Percentiles rank a stretch among this genome's conserved stretches.
Conservation (phyloP, 225 moss, liverwort and hornwort species). For the Thuidium tamariscinum region DNA sequence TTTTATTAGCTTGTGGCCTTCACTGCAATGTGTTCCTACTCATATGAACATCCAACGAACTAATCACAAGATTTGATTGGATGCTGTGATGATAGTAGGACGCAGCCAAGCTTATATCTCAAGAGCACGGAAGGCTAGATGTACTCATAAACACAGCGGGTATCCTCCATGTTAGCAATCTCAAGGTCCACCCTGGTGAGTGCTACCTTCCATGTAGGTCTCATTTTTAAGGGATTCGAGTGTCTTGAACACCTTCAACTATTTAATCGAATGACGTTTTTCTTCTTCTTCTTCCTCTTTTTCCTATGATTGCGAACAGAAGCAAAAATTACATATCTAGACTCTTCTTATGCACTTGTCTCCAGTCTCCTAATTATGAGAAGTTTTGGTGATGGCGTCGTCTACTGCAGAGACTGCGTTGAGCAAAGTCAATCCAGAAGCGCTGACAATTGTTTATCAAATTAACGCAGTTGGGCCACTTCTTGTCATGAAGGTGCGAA, state of each 20-base stretch:
- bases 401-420: slow-evolving; percentile 74
- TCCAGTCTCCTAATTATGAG: background rate
- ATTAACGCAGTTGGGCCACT: slow-evolving; percentile 83
- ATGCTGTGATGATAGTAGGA: slow-evolving; percentile 45
- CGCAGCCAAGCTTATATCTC: slow-evolving; percentile 51
- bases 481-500: slow-evolving; percentile 73
- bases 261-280: background rate
- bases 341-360: background rate
- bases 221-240: background rate
- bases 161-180: slow-evolving; percentile 58
- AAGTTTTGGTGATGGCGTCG: background rate
- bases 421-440: slow-evolving; percentile 56
- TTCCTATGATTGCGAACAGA: background rate
- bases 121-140: slow-evolving; percentile 65
- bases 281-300: background rate
- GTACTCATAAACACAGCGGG: slow-evolving; percentile 84
- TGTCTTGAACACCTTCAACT: background rate
- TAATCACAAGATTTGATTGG: background rate
- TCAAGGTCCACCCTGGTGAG: slow-evolving; percentile 74
- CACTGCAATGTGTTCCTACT: background rate
- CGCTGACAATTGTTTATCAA: slow-evolving; percentile 58
- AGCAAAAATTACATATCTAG: background rate
- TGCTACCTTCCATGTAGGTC: background rate
- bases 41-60: background rate
- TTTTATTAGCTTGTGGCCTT: background rate